Percentiles rank a stretch among this genome's conserved stretches.
Evolutionary conservation across 73 alveolate species (phyloP).

Genomic region (Paramecium sexaurelia): DNA sequence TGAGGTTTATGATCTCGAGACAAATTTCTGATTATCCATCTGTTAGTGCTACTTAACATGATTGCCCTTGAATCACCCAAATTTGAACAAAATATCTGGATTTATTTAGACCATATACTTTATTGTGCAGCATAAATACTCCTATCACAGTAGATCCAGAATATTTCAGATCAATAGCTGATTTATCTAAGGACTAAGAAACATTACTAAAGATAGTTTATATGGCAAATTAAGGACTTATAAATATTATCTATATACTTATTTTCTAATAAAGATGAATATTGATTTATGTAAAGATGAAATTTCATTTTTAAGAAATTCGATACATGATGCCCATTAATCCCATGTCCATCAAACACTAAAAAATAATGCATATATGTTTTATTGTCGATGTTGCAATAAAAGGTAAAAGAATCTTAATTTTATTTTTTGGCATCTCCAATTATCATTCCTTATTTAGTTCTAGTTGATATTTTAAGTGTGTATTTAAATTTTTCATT

Average conservation of each 20-base stretch:
- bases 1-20: slow-evolving; percentile 98
- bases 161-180: background rate
- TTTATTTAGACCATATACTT: background rate
- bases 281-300: background rate
- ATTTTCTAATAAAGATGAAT: background rate
- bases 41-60: slow-evolving; percentile 60
- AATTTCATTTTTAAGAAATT: background rate
- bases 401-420: background rate
- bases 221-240: background rate
- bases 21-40: slow-evolving; percentile 78
- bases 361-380: slow-evolving; percentile 21
- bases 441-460: background rate
- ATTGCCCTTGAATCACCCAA: slow-evolving; percentile 96
- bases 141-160: slow-evolving; percentile 41
- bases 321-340: slow-evolving; percentile 59
- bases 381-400: background rate
- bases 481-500: background rate
- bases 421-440: background rate
- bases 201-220: background rate
- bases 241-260: background rate
- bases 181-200: background rate
- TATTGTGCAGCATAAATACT: background rate
- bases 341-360: slow-evolving; percentile 68
- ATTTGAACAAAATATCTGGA: slow-evolving; percentile 81
- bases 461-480: background rate